phyloP scores from a whole-genome alignment of 2,329 filamentous ascomycete genomes.

The Aspergillus quadricinctus region DNA sequence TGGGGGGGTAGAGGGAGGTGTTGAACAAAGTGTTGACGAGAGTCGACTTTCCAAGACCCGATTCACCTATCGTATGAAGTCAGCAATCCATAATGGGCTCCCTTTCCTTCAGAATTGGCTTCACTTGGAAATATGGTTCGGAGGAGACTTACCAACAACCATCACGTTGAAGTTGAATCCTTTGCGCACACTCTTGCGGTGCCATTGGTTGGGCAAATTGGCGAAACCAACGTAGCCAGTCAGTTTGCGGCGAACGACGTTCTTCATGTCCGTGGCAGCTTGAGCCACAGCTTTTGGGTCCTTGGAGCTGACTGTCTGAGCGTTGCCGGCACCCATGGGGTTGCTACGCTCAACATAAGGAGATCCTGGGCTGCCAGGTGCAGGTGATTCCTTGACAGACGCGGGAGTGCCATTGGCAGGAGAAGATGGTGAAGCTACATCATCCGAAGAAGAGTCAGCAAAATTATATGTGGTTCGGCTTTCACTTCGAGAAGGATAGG shows the following conservation, averaged over 20 bases:
- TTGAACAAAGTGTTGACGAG: slow-evolving; percentile 99
- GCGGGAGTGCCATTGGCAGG: slow-evolving; percentile 29
- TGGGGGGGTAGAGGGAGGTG: slow-evolving; percentile 96
- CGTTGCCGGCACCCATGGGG: slow-evolving; percentile 49
- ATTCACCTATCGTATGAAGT: slow-evolving; percentile 68
- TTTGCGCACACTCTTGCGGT: slow-evolving; percentile 99
- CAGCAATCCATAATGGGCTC: neutral
- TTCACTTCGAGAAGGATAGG: slow-evolving; percentile 11
- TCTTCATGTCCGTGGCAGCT: slow-evolving; percentile 69
- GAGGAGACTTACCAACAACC: slow-evolving; percentile 81
- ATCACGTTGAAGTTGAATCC: slow-evolving; percentile 99
- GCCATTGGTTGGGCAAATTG: slow-evolving; percentile 99
- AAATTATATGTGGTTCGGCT: slow-evolving; percentile 7
- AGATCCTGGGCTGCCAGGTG: slow-evolving; percentile 49
- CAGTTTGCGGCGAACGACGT: slow-evolving; percentile 97
- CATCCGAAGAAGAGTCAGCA: slow-evolving; percentile 21
- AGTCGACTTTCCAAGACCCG: slow-evolving; percentile 96
- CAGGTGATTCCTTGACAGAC: slow-evolving; percentile 32
- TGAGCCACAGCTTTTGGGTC: slow-evolving; percentile 56
- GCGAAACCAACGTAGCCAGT: slow-evolving; percentile 98
- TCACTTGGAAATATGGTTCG: neutral
- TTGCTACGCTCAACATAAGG: slow-evolving; percentile 57
- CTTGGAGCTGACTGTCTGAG: slow-evolving; percentile 61
- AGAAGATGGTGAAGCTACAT: slow-evolving; percentile 31
- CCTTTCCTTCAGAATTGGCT: neutral